Percentiles rank a stretch among this genome's conserved stretches.
These are phyloP conservation scores for Phycomyces blakesleeanus DNA, from an alignment of 192 early-diverging fungal species.

Conservation along the genomic window DNA sequence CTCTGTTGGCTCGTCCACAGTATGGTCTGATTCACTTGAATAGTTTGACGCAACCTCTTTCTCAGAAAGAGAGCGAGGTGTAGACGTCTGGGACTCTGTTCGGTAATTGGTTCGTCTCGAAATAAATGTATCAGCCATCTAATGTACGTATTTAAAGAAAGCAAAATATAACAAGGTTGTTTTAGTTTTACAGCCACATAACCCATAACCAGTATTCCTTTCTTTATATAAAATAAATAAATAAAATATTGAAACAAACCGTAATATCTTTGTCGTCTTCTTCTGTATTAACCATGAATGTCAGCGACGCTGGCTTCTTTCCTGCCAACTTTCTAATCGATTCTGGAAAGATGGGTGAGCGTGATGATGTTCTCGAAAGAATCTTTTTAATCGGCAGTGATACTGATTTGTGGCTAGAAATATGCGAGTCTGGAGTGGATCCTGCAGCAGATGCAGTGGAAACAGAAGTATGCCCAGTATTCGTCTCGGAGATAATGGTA, in stretches of 20 bases:
- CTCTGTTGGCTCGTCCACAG: neutral
- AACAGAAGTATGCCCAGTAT: too few relatives aligned
- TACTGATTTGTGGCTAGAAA: neutral
- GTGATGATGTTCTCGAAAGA: neutral
- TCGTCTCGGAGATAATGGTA: too few relatives aligned
- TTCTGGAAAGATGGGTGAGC: conserved; percentile 15
- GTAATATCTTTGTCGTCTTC: conserved; percentile 16
- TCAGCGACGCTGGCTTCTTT: conserved; percentile 11
- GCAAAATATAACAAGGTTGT: neutral
- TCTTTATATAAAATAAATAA: too few relatives aligned
- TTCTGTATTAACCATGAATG: conserved; percentile 16
- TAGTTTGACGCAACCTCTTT: conserved; percentile 1
- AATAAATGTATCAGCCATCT: neutral
- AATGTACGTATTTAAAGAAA: too few relatives aligned
- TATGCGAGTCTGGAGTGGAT: neutral
- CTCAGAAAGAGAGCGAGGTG: too few relatives aligned
- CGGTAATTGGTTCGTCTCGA: too few relatives aligned
- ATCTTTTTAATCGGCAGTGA: neutral
- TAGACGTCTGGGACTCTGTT: too few relatives aligned
- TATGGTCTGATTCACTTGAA: neutral
- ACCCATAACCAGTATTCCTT: too few relatives aligned
- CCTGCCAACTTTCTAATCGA: conserved; percentile 7
- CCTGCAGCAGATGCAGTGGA: neutral
- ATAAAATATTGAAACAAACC: neutral
- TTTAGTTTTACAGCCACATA: neutral